Evolutionary conservation across 108 stramenopile species (phyloP).

Genomic region (Skeletonema grethae): DNA sequence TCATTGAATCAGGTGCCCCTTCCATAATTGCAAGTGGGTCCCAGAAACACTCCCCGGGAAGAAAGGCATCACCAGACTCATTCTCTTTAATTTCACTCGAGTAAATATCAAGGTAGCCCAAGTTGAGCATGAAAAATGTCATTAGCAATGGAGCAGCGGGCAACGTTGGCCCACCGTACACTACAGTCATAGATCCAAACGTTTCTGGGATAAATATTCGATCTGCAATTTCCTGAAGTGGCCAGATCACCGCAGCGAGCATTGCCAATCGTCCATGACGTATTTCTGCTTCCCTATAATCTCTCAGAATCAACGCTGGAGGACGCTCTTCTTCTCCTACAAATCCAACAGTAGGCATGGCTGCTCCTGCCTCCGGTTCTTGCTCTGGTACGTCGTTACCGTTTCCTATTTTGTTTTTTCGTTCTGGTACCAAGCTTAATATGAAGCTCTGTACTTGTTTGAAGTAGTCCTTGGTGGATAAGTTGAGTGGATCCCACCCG

Average conservation of each 20-base stretch:
- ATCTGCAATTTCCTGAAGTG: slow-evolving; percentile 82
- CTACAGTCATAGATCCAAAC: slow-evolving; percentile 56
- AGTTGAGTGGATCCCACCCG: slow-evolving; percentile 82
- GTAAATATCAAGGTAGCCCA: slow-evolving; percentile 88
- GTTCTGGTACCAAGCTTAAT: slow-evolving; percentile 54
- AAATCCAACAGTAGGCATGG: slow-evolving; percentile 35
- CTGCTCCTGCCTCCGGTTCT: slow-evolving; percentile 33
- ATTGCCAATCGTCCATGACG: slow-evolving; percentile 90
- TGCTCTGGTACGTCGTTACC: not conserved
- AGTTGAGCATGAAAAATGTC: slow-evolving; percentile 77
- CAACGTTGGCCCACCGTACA: slow-evolving; percentile 75
- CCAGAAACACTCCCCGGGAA: slow-evolving; percentile 90
- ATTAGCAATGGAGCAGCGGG: slow-evolving; percentile 80
- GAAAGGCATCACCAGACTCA: slow-evolving; percentile 77
- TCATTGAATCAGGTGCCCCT: slow-evolving; percentile 79
- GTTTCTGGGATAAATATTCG: slow-evolving; percentile 66
- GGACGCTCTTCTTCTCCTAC: slow-evolving; percentile 55
- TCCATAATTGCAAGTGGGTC: slow-evolving; percentile 81
- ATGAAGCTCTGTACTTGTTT: slow-evolving; percentile 57
- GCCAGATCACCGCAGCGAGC: slow-evolving; percentile 88
- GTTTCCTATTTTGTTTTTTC: slow-evolving; percentile 25
- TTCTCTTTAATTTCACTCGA: slow-evolving; percentile 76
- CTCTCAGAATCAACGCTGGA: slow-evolving; percentile 72
- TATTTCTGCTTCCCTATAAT: slow-evolving; percentile 90
- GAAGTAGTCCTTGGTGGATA: slow-evolving; percentile 76